Evolutionary conservation across 23 red algal species (phyloP), one percentile per base, ranked within the genome.

Genomic region (Agarophyton chilense): DNA sequence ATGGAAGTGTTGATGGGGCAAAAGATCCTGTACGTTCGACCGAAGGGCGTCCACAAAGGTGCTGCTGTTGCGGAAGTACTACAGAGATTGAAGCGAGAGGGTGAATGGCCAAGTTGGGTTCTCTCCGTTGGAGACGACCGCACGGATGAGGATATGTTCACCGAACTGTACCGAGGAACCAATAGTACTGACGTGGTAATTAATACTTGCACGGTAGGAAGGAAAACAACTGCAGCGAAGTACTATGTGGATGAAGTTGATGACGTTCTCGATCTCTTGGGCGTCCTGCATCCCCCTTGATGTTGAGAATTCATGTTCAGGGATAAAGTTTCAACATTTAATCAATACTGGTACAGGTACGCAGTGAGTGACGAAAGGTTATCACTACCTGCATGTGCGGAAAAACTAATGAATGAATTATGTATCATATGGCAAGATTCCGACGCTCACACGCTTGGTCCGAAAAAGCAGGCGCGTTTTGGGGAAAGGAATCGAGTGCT

Each of bases 81-180:
- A 38, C 24, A 56, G 14, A 71, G 81, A 25, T 21, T 87, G 29
- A 26, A 68, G 22, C 39, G 38, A 38, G 73, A 73, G 58, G 75
- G 35, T 10, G 81, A 80, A 28, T 49, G 21, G 28, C 96, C 96
- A 49, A 72, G 67, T 50, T 95, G 89, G 92, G 60, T 98, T 13
- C 63, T 91, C 42, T 81, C 84, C 45, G 57, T 98, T 24, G 96
- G 96, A 52, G 96, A 98, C 53, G 92, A 98, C 61, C 81, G 87
- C 35, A 95, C 91, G 16, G 96, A 98, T 75, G 96, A 95, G 76
- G 92, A 95, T 28, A 98, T 98, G 96, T 98, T 98, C 77, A 79
- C 94, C 25, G 86, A 53, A 56, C 53, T 91, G 36, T 82, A 75
- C 41, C 84, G 82, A 29, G 41, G 52, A 52, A 51, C 82, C 4